These are phyloP conservation scores for Ustilago loliicola DNA, from an alignment of 1,284 basidiomycete species.

Conservation along the genomic window DNA sequence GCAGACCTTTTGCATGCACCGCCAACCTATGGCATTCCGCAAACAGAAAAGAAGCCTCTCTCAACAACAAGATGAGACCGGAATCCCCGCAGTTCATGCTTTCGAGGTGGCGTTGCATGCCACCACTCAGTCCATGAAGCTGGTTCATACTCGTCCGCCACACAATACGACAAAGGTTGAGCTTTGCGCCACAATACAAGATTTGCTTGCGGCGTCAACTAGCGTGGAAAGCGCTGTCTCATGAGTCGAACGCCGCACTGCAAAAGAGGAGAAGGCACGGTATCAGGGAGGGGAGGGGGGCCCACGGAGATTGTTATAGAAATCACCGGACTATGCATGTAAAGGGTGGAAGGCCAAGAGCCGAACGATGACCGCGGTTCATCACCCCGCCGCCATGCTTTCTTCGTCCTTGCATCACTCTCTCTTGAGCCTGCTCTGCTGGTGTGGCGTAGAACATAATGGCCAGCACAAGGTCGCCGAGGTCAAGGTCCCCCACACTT, in stretches of 20 bases:
- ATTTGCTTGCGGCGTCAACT: not conserved
- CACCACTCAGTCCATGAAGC: not conserved
- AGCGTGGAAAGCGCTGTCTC: not conserved
- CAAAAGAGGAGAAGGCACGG: not conserved
- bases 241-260: not conserved
- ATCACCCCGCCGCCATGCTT: too few relatives aligned
- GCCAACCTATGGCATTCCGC: too few relatives aligned
- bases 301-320: slow-evolving; percentile 1
- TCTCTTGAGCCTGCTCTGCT: too few relatives aligned
- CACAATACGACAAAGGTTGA: not conserved
- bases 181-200: too few relatives aligned
- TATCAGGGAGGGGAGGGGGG: not conserved
- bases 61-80: not conserved
- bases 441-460: too few relatives aligned
- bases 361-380: not conserved
- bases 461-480: too few relatives aligned
- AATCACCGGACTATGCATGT: slow-evolving; percentile 5
- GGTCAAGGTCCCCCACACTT: not conserved
- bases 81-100: slow-evolving; percentile 4
- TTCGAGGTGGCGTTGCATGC: not conserved
- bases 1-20: not conserved
- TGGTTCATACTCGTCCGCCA: not conserved
- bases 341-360: not conserved
- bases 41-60: not conserved
- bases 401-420: too few relatives aligned